A percentile compares a stretch with the other conserved stretches of the same genome.
Evolutionary conservation across 192 early-diverging fungal species (phyloP).

Genomic region (Pilobolus umbonatus): DNA sequence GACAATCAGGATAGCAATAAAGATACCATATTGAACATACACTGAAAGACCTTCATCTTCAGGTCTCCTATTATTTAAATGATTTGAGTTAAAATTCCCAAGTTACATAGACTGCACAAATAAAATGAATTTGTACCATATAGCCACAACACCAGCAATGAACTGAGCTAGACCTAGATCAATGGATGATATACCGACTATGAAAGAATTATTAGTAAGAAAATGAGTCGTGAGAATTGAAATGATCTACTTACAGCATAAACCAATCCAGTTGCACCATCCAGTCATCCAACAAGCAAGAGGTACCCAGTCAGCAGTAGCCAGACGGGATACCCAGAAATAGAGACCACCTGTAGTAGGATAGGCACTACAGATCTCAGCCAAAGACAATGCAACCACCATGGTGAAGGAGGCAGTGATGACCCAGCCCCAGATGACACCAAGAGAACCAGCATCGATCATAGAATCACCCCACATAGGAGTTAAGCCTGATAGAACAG

Average conservation of each 20-base stretch:
- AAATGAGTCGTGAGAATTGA: not conserved
- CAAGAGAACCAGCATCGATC: slow-evolving; percentile 42
- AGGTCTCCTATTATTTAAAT: slow-evolving; percentile 23
- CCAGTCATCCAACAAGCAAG: slow-evolving; percentile 50
- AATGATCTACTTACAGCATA: slow-evolving; percentile 29
- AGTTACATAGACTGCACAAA: not conserved
- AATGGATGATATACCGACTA: slow-evolving; percentile 36
- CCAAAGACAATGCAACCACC: slow-evolving; percentile 41
- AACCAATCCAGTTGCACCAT: slow-evolving; percentile 48
- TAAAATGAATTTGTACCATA: slow-evolving; percentile 16
- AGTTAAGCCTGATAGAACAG: slow-evolving; percentile 46
- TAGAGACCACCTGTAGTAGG: slow-evolving; percentile 48
- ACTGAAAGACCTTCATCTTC: slow-evolving; percentile 26
- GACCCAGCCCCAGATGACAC: slow-evolving; percentile 52
- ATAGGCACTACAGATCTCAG: slow-evolving; percentile 50
- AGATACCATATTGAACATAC: slow-evolving; percentile 47
- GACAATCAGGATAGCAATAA: slow-evolving; percentile 44
- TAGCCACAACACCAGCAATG: slow-evolving; percentile 37
- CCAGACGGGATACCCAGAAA: slow-evolving; percentile 48
- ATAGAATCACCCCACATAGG: slow-evolving; percentile 47
- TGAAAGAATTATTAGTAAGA: not conserved
- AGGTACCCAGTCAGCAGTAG: slow-evolving; percentile 43
- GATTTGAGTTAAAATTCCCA: not conserved
- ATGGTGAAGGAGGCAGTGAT: slow-evolving; percentile 42
- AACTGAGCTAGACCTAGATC: slow-evolving; percentile 49